Evolutionary conservation across 768 basidiomycete genomes (phyloP).

Genomic region (Steccherinum ochraceum): DNA sequence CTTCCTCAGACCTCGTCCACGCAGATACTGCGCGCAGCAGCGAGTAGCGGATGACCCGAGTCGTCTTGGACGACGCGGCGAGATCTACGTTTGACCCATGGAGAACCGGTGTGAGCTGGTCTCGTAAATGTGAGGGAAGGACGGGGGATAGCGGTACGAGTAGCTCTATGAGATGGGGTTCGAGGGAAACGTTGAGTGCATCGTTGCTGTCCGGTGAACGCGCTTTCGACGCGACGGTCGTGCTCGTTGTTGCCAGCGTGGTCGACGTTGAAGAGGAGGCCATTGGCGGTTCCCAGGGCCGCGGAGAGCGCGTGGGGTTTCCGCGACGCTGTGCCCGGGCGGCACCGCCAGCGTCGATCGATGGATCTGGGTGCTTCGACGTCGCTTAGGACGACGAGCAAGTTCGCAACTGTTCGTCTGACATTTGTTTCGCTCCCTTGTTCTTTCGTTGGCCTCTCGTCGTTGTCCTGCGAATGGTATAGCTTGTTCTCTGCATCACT

Average conservation of each 20-base stretch:
- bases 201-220: background rate
- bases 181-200: conserved; percentile 61
- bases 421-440: background rate
- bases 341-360: conserved; percentile 7
- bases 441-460: background rate
- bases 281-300: background rate
- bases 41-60: conserved; percentile 46
- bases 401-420: background rate
- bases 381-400: background rate
- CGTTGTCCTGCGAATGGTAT: background rate
- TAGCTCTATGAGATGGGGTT: conserved; percentile 49
- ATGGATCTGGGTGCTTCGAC: conserved; percentile 3
- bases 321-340: too few relatives aligned
- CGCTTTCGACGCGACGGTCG: background rate
- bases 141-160: conserved; percentile 40
- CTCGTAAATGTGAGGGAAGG: conserved; percentile 39
- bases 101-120: conserved; percentile 36
- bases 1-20: conserved; percentile 59
- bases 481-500: background rate
- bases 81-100: background rate
- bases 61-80: conserved; percentile 6
- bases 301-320: background rate
- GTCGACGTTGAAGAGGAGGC: background rate
- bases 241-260: background rate
- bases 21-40: conserved; percentile 53